Evolutionary conservation across 495 filamentous ascomycete species (phyloP), one percentile per base, ranked within the genome.

Genomic region (Aspergillus incahuasiensis): DNA sequence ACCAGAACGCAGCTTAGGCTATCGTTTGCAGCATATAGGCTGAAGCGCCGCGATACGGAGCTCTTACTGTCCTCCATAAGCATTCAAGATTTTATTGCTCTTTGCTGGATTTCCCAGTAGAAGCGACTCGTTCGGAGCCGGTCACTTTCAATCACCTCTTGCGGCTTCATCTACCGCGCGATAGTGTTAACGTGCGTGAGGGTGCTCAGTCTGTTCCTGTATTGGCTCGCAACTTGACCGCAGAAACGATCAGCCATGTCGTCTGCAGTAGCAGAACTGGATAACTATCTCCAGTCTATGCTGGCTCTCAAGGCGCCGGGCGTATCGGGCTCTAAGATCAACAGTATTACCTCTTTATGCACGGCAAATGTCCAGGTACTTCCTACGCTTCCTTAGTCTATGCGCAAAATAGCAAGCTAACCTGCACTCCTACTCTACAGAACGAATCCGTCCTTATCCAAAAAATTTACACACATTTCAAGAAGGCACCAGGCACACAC

Each of bases 391-490:
- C 7, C 52, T 19, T 13, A 28, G n/a, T n/a, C 42, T 21, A 38
- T 18, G 19, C 11, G 40, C 22, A 18, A 51, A 55, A 24, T 9
- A 20, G 44, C 24, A 39, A 39, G 54, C 78, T 79, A 74, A 80
- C 57, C 43, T 63, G n/a, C 55, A 55, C 13, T 52, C 52, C 34
- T 22, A 21, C 49, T 7, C 38, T 56, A 49, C 77, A 98, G 94
- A 92, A 89, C 70, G 94, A 97, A 79, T 92, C 91, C 42, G 86
- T 91, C 68, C 85, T 97, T 62, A 88, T 97, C 65, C 90, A 95
- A 67, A 97, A 96, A 67, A 85, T 98, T 65, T 96, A 88, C 77
- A 92, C 90, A 35, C 91, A 96, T 65, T 95, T 97, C 86, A 96
- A 95, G 74, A 96, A 91, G 76, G 86, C 91, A 59, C 92, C 91